These are phyloP conservation scores for Aspergillus incahuasiensis DNA, from an alignment of 495 filamentous ascomycete genomes.

Conservation along the genomic window DNA sequence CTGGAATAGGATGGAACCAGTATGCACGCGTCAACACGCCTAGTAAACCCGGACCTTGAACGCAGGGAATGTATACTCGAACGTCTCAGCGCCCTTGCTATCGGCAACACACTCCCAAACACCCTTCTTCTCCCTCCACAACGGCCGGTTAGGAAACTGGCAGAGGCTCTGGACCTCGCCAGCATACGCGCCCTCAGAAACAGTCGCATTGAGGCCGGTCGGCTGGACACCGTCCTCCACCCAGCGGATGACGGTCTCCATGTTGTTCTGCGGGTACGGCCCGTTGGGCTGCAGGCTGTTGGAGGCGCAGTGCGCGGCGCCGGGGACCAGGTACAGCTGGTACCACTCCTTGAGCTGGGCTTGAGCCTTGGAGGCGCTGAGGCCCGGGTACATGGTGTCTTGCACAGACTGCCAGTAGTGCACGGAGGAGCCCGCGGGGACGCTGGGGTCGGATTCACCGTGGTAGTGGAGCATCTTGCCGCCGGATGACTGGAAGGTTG, in stretches of 20 bases:
- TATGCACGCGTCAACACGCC: no score
- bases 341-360: slow-evolving; percentile 49
- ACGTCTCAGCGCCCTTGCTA: slow-evolving; percentile 2
- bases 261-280: slow-evolving; percentile 42
- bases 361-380: slow-evolving; percentile 28
- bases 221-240: slow-evolving; percentile 47
- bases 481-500: slow-evolving; percentile 34
- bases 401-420: slow-evolving; percentile 50
- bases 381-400: slow-evolving; percentile 41
- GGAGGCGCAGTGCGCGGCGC: slow-evolving; percentile 45
- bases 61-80: slow-evolving; percentile 6
- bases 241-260: slow-evolving; percentile 47
- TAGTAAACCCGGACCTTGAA: slow-evolving; percentile 9
- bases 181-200: neutral
- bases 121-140: neutral
- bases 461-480: slow-evolving; percentile 50
- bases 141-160: slow-evolving; percentile 27
- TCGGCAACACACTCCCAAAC: slow-evolving; percentile 4
- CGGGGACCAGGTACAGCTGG: slow-evolving; percentile 47
- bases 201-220: slow-evolving; percentile 35
- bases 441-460: slow-evolving; percentile 46
- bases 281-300: slow-evolving; percentile 42
- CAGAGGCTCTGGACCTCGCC: slow-evolving; percentile 45
- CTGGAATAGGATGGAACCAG: no score
- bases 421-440: slow-evolving; percentile 46